Percentiles rank a stretch among this genome's conserved stretches.
These are phyloP conservation scores for Colletotrichum tofieldiae DNA, from an alignment of 2,329 filamentous ascomycete genomes.

Conservation along the genomic window DNA sequence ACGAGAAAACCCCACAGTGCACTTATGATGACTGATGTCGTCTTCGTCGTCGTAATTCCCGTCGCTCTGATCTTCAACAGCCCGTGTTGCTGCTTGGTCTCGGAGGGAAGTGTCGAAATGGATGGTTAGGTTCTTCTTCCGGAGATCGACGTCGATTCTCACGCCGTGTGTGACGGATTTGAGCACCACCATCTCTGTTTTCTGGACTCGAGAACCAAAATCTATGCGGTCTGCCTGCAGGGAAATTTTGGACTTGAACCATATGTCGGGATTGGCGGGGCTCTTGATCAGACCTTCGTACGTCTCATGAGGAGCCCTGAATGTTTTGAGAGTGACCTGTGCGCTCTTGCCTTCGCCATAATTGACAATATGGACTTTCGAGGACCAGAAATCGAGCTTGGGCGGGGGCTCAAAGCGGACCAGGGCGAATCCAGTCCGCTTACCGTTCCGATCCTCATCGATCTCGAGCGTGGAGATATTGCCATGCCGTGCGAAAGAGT, in stretches of 20 bases:
- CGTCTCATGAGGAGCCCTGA: slow-evolving; percentile 2
- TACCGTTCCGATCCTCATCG: slow-evolving; percentile 59
- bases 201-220: slow-evolving; percentile 73
- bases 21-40: slow-evolving; percentile 54
- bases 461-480: slow-evolving; percentile 71
- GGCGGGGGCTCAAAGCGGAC: slow-evolving; percentile 74
- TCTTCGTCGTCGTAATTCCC: slow-evolving; percentile 42
- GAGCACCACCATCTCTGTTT: slow-evolving; percentile 73
- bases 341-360: slow-evolving; percentile 12
- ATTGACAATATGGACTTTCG: slow-evolving; percentile 48
- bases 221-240: slow-evolving; percentile 65
- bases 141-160: slow-evolving; percentile 58
- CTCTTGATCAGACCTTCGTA: slow-evolving; percentile 46
- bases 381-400: slow-evolving; percentile 65
- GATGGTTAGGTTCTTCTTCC: slow-evolving; percentile 56
- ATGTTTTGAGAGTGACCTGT: slow-evolving; percentile 4
- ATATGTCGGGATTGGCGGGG: slow-evolving; percentile 49
- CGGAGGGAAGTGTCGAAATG: slow-evolving; percentile 51
- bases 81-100: neutral
- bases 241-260: slow-evolving; percentile 55
- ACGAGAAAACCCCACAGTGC: slow-evolving; percentile 62
- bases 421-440: slow-evolving; percentile 58
- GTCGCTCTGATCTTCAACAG: neutral
- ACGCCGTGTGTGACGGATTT: slow-evolving; percentile 55
- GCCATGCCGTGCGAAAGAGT: slow-evolving; percentile 67